Base-by-base conservation (phyloP, 2,329 filamentous ascomycete species). In the Claviceps sp. region DNA sequence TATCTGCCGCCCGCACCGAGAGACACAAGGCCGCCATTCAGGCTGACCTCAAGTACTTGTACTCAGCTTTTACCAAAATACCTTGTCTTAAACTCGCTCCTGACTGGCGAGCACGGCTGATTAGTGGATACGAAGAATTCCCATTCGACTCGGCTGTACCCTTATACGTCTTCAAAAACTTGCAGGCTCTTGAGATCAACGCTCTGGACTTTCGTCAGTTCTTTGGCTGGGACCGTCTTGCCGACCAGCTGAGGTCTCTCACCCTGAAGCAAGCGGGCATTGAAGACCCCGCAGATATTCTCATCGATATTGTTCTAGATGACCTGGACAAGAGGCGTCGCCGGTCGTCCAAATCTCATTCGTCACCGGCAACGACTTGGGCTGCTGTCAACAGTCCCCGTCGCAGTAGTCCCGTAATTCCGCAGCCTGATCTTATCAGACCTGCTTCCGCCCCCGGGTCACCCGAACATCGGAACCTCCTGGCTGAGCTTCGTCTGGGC, bases 41-140 rank as follows among this genome's bases (percentile, higher is more conserved):
- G 64, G 81, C 85, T 53, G 93, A 98, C 65, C 73, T 96, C 59
- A 96, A 91, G 67, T 97, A 98, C 66, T 76, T 98, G 38, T 98
- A 96, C 71, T 97, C 93, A 43, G 89, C 93, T 53, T 98, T 97
- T 65, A 98, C 93, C 63, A 98, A 97, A 71, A 95, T 98, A 44
- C 93, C 93, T 0, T 95, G 88, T 63, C 74, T 98, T 56, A 83
- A 85, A 57, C 75, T 98, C 52, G 84, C 90, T 30, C 90, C 90
- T n/a, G 93, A 98, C 68, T 90, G 89, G 73, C 87, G 89, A 59
- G 90, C 91, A 48, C 84, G 86, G 50, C 74, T 96, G 55, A 96
- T 98, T 59, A 80, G 84, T 58, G 91, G 91, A 30, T 97, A 93
- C 64, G 93, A 98, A 68, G 91, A 96, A 68, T 98, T 97, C 59